Conservation (phyloP, 192 early-diverging fungal genomes). For the Glomus cerebriforme region DNA sequence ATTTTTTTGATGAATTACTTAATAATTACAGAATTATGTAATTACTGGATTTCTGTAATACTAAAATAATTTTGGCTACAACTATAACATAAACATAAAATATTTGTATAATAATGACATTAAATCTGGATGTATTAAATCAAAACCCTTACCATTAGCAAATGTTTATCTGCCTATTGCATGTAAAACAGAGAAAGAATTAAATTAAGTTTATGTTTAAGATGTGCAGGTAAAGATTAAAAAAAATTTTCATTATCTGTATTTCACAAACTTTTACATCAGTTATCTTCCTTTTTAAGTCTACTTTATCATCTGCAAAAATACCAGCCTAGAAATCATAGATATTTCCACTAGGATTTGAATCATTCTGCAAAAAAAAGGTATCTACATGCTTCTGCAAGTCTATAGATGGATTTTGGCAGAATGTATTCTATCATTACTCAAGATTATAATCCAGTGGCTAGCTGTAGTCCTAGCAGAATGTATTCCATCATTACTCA, state of each 20-base stretch:
- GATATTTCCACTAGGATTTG: background rate
- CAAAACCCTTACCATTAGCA: background rate
- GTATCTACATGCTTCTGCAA: conserved; percentile 19
- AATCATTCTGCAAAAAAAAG: background rate
- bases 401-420: conserved; percentile 25
- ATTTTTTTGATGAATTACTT: no score
- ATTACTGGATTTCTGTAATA: no score
- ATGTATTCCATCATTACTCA: conserved; percentile 27
- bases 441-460: conserved; percentile 22
- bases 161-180: no score
- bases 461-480: conserved; percentile 22
- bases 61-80: no score
- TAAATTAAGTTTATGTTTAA: conserved; percentile 9
- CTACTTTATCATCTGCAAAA: background rate
- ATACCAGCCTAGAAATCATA: background rate
- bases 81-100: no score
- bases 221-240: conserved; percentile 28
- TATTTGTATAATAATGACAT: conserved; percentile 23
- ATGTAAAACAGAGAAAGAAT: no score
- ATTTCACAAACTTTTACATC: background rate
- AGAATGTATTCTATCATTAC: conserved; percentile 29
- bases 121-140: conserved; percentile 26
- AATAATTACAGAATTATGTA: no score
- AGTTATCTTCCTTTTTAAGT: background rate
- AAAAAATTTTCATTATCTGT: conserved; percentile 4